These are phyloP conservation scores for Lodderomyces margitis DNA, from an alignment of 1,139 yeast species.

Conservation along the genomic window DNA sequence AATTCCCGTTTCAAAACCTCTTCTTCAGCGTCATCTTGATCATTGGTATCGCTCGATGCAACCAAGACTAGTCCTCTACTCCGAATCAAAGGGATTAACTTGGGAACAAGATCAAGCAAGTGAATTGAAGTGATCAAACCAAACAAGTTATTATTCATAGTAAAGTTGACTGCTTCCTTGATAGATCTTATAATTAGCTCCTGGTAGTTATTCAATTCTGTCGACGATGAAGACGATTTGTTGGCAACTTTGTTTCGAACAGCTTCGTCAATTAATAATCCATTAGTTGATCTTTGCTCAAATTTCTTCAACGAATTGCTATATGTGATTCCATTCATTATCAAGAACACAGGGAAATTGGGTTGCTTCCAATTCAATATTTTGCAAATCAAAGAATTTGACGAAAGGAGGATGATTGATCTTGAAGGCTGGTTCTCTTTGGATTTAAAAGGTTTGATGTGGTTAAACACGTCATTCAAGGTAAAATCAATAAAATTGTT, in stretches of 20 bases:
- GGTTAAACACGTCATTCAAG: conserved; percentile 70
- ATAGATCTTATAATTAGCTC: conserved; percentile 46
- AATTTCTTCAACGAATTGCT: conserved; percentile 26
- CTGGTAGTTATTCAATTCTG: conserved; percentile 26
- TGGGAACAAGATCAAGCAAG: conserved; percentile 70
- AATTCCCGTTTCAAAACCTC: conserved; percentile 31
- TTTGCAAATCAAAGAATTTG: conserved; percentile 86
- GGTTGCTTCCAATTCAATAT: conserved; percentile 98
- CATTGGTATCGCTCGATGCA: conserved; percentile 49
- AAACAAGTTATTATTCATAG: conserved; percentile 75
- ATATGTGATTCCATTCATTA: conserved; percentile 64
- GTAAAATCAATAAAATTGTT: conserved; percentile 77
- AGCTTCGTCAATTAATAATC: conserved; percentile 29
- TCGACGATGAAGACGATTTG: not conserved
- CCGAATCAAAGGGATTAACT: conserved; percentile 70
- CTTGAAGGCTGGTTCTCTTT: conserved; percentile 31
- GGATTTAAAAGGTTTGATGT: conserved; percentile 49
- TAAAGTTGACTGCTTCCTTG: conserved; percentile 59
- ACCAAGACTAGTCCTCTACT: conserved; percentile 81
- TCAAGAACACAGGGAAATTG: conserved; percentile 88
- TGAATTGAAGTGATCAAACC: conserved; percentile 80
- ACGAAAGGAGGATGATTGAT: conserved; percentile 78
- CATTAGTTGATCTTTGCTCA: conserved; percentile 45
- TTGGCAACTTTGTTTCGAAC: not conserved
- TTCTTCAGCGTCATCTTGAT: conserved; percentile 34